These are phyloP conservation scores for Dipodascus geniculatus DNA, from an alignment of 805 yeast genomes.

Conservation along the genomic window DNA sequence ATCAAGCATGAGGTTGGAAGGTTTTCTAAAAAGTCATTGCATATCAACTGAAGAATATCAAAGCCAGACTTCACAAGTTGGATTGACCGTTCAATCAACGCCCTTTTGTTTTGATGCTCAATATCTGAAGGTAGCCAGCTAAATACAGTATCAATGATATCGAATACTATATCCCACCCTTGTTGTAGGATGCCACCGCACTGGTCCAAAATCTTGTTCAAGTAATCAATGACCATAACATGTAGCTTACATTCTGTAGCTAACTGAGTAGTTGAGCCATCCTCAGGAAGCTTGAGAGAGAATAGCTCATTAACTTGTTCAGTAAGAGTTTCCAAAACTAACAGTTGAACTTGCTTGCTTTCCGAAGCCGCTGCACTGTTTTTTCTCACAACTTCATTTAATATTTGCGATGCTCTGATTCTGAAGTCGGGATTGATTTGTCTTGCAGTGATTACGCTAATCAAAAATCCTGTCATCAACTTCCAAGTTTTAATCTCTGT, in stretches of 20 bases:
- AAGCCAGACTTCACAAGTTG: constrained; percentile 57
- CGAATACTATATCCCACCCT: constrained; percentile 69
- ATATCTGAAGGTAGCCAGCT: constrained; percentile 6
- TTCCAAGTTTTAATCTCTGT: constrained; percentile 37
- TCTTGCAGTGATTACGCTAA: constrained; percentile 35
- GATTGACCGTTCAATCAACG: constrained; percentile 32
- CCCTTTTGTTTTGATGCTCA: neutral
- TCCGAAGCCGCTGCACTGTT: constrained; percentile 21
- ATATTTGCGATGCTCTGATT: constrained; percentile 36
- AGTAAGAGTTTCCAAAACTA: constrained; percentile 39
- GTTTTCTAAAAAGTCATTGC: constrained; percentile 72
- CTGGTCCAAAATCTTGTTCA: constrained; percentile 66
- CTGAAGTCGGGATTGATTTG: constrained; percentile 34
- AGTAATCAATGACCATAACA: constrained; percentile 45
- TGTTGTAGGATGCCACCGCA: constrained; percentile 49
- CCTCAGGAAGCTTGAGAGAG: constrained; percentile 8
- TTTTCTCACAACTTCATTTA: constrained; percentile 36
- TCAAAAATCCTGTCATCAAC: constrained; percentile 34
- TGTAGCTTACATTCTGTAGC: constrained; percentile 58
- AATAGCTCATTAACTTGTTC: constrained; percentile 24
- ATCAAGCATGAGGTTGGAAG: constrained; percentile 58
- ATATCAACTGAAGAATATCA: constrained; percentile 67
- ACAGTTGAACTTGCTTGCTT: constrained; percentile 16
- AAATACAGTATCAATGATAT: constrained; percentile 31
- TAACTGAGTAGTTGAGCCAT: constrained; percentile 6